phyloP scores from a whole-genome alignment of 495 filamentous ascomycete genomes.

The Podospora appendiculata region DNA sequence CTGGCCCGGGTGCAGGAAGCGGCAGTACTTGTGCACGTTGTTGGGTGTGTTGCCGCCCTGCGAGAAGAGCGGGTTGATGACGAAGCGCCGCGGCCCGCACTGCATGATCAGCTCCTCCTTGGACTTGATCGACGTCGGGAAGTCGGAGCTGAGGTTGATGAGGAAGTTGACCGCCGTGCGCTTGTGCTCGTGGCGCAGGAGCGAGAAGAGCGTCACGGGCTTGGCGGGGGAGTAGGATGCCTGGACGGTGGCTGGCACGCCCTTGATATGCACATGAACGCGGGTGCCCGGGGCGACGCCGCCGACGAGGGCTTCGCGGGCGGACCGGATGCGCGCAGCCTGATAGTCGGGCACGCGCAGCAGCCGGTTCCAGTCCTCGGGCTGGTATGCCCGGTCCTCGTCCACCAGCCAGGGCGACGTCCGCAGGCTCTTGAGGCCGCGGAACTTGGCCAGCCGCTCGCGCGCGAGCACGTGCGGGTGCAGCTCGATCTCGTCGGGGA shows the following conservation, averaged over 20 bases:
- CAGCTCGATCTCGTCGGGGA: conserved; percentile 95
- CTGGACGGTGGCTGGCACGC: conserved; percentile 55
- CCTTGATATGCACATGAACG: conserved; percentile 71
- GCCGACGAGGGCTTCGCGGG: conserved; percentile 75
- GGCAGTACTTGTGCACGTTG: conserved; percentile 93
- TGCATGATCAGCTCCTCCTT: conserved; percentile 88
- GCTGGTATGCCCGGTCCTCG: conserved; percentile 77
- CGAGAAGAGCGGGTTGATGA: conserved; percentile 87
- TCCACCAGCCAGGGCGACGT: conserved; percentile 80
- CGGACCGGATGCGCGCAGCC: conserved; percentile 61
- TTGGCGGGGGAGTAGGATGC: conserved; percentile 43
- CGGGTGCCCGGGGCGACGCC: conserved; percentile 77
- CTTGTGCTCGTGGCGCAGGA: conserved; percentile 93
- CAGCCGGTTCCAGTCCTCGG: conserved; percentile 80
- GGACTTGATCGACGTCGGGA: conserved; percentile 66
- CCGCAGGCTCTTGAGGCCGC: conserved; percentile 83
- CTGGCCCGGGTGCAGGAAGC: conserved; percentile 83
- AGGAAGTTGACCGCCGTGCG: conserved; percentile 78
- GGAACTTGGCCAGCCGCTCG: conserved; percentile 76
- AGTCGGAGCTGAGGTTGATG: conserved; percentile 68
- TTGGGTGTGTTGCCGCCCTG: conserved; percentile 78
- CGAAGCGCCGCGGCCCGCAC: conserved; percentile 74
- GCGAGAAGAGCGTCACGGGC: conserved; percentile 68
- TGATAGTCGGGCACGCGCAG: conserved; percentile 80
- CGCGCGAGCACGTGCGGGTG: conserved; percentile 78